phyloP scores from a whole-genome alignment of 2,329 filamentous ascomycete species.

The Sclerotiophoma versabilis region DNA sequence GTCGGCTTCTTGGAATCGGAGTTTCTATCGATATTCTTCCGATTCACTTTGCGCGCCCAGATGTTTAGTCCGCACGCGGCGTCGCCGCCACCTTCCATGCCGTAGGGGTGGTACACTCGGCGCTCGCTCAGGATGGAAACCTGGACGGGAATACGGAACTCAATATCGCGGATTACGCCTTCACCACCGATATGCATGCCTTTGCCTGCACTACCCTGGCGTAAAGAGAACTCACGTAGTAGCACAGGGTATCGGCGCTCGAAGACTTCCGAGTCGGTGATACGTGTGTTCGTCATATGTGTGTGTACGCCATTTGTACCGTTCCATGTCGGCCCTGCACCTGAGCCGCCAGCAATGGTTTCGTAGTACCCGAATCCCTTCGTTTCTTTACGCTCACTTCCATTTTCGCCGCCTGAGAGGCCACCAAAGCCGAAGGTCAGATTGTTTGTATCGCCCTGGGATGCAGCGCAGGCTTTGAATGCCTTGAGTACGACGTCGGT shows the following conservation, averaged over 20 bases:
- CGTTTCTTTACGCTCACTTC: slow-evolving; percentile 56
- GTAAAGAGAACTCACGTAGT: slow-evolving; percentile 71
- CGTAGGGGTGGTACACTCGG: slow-evolving; percentile 79
- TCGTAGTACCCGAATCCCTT: slow-evolving; percentile 88
- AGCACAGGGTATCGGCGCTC: slow-evolving; percentile 79
- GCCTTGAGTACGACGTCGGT: slow-evolving; percentile 84
- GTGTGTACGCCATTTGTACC: slow-evolving; percentile 80
- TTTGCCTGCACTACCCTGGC: slow-evolving; percentile 67
- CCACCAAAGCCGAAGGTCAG: slow-evolving; percentile 84
- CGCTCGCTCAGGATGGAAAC: slow-evolving; percentile 81
- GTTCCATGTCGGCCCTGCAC: slow-evolving; percentile 75
- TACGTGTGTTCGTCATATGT: slow-evolving; percentile 87
- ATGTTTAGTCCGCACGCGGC: slow-evolving; percentile 82
- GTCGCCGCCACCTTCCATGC: slow-evolving; percentile 81
- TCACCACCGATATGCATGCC: slow-evolving; percentile 77
- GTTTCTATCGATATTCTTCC: slow-evolving; percentile 30
- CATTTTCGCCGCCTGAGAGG: slow-evolving; percentile 23
- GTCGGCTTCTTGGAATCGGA: slow-evolving; percentile 33
- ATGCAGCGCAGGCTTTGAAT: slow-evolving; percentile 79
- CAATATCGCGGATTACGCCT: slow-evolving; percentile 79
- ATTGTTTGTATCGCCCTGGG: slow-evolving; percentile 84
- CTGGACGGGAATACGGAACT: slow-evolving; percentile 79
- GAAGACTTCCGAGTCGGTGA: slow-evolving; percentile 81
- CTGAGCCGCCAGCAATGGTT: slow-evolving; percentile 79
- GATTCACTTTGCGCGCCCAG: slow-evolving; percentile 77